Evolutionary conservation across 495 filamentous ascomycete genomes (phyloP).

Genomic region (Podospora pseudocomata): DNA sequence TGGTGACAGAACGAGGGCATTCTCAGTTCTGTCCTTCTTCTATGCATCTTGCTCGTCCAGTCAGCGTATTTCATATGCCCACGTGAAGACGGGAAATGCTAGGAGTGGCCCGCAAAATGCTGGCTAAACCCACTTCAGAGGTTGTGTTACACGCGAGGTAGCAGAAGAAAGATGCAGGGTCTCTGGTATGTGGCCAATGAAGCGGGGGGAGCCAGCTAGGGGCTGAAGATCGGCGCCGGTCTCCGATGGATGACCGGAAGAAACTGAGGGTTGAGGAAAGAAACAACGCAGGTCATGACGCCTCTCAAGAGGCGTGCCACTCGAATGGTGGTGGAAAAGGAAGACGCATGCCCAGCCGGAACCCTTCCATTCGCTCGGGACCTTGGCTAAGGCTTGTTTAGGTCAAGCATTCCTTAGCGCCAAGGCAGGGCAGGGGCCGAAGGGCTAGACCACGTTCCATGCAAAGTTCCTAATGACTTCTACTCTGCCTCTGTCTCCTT

Average conservation of each 20-base stretch:
- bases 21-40: neutral
- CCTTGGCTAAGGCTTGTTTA: slow-evolving; percentile 4
- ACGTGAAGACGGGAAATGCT: neutral
- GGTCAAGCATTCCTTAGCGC: neutral
- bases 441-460: neutral
- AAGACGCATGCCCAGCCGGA: neutral
- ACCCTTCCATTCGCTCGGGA: slow-evolving; percentile 3
- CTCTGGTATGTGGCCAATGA: neutral
- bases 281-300: too few species aligned
- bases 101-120: neutral
- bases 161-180: neutral
- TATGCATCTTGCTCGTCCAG: neutral
- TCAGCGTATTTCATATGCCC: neutral
- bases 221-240: too few species aligned
- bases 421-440: neutral
- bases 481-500: too few species aligned
- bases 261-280: too few species aligned
- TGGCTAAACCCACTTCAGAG: neutral
- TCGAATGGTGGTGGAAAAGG: neutral
- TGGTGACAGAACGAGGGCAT: neutral
- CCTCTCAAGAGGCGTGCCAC: too few species aligned
- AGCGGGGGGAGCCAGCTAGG: too few species aligned
- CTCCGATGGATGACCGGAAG: too few species aligned
- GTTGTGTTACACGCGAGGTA: neutral
- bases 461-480: too few species aligned